Base-by-base conservation (phyloP, 1,139 yeast genomes). In the Yamadazyma epiphylla region DNA sequence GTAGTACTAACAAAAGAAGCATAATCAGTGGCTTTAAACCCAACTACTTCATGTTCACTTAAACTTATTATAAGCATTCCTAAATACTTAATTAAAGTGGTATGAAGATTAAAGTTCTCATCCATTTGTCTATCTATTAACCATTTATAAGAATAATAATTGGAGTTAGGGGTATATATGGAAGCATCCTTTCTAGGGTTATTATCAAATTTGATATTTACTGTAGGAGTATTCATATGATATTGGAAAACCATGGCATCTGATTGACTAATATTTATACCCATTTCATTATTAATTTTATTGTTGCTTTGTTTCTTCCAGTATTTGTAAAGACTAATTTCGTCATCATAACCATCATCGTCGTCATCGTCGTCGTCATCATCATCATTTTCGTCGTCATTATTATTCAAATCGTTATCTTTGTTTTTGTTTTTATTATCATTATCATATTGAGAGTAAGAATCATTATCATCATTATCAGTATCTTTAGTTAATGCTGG, bases 1-100 rank as follows among this genome's bases (percentile, higher is more conserved):
- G 43, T 50, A 0, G 35, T 21, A 7, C 33, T 37, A 9, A 61
- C 48, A 12, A 38, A 37, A 5, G 39, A 30, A 25, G 55, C 47
- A 41, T 61, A 63, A 4, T 44, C 37, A 3, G 38, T 25, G 1
- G 63, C 46, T 24, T 50, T 53, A 36, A 50, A 52, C 33, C 60
- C 60, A 6, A 62, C 58, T n/a, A 66, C 64, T 35, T 68, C 74
- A 33, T 59, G 69, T 31, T 68, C 74, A 35, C 67, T 54, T 21
- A 68, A 44, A 3, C 64, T 48, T 7, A 68, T 57, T 1, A 53
- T 50, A 24, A 68, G 39, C 17, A 68, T 43, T 3, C 74, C 74
- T 26, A 66, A 30, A 33, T 47, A 65, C 25, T 66, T 43, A 16
- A 66, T 57, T 38, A 68, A 48, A 55, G 61, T 59, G 0, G 62